Percentiles rank a stretch among this genome's conserved stretches.
Evolutionary conservation across 192 early-diverging fungal genomes (phyloP).

Genomic region (Pilobolus umbonatus): DNA sequence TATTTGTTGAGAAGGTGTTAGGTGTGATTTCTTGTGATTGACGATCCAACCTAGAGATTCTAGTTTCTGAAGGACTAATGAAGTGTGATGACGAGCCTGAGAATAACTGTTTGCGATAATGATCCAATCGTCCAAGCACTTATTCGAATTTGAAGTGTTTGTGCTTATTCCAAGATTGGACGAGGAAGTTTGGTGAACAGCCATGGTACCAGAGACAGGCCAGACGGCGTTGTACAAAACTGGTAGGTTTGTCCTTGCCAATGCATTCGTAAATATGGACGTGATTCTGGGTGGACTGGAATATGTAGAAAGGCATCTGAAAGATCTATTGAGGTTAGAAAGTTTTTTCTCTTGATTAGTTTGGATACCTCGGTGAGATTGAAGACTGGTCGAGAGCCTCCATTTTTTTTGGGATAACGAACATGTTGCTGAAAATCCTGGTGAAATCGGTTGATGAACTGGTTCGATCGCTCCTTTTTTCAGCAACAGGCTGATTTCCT

Average conservation of each 20-base stretch:
- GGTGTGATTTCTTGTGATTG: constrained; percentile 21
- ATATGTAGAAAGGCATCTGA: constrained; percentile 39
- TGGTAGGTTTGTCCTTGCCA: constrained; percentile 27
- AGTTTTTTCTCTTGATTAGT: constrained; percentile 14
- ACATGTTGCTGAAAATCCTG: constrained; percentile 18
- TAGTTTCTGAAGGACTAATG: background rate
- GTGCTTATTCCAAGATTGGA: constrained; percentile 11
- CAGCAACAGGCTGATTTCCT: background rate
- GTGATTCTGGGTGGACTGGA: constrained; percentile 10
- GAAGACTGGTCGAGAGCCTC: constrained; percentile 29
- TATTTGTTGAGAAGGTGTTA: constrained; percentile 17
- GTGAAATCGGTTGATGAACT: background rate
- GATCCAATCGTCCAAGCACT: constrained; percentile 12
- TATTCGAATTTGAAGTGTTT: background rate
- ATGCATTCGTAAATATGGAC: constrained; percentile 28
- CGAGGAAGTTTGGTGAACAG: constrained; percentile 6
- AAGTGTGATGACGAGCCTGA: background rate
- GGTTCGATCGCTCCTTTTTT: background rate
- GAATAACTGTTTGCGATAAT: background rate
- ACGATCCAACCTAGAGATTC: constrained; percentile 18
- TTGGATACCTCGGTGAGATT: constrained; percentile 4
- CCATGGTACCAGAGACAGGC: constrained; percentile 7
- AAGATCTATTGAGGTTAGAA: constrained; percentile 31
- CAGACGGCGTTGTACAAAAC: constrained; percentile 16
- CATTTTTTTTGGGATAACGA: constrained; percentile 30